A percentile compares a stretch with the other conserved stretches of the same genome.
These are phyloP conservation scores for Trametes pubescens DNA, from an alignment of 1,284 basidiomycete species.

Conservation along the genomic window DNA sequence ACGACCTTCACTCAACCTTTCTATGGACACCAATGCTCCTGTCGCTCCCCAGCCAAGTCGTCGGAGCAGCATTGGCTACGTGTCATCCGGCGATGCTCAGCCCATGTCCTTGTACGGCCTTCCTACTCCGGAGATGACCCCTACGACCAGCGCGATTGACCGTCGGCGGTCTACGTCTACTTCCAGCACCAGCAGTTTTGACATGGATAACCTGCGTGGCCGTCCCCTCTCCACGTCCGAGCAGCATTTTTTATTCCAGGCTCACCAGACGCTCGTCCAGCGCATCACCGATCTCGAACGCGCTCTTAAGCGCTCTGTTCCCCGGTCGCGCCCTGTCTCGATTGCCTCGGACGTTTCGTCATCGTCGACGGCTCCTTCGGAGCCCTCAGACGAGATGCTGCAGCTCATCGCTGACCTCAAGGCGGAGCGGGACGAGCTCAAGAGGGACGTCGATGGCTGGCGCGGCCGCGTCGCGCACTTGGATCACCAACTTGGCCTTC, in stretches of 20 bases:
- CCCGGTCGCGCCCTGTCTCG: conserved; percentile 62
- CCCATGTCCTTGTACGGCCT: conserved; percentile 54
- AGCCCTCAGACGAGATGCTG: conserved; percentile 74
- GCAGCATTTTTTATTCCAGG: conserved; percentile 84
- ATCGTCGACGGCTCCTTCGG: conserved; percentile 34
- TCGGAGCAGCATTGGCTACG: conserved; percentile 79
- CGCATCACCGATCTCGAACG: conserved; percentile 82
- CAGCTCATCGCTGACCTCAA: conserved; percentile 78
- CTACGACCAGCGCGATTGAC: conserved; percentile 53
- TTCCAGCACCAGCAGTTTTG: conserved; percentile 41
- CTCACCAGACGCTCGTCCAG: conserved; percentile 78
- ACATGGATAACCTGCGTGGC: conserved; percentile 38
- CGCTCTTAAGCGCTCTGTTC: conserved; percentile 54
- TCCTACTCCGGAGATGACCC: conserved; percentile 78
- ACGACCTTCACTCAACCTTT: conserved; percentile 42
- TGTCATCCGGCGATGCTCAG: conserved; percentile 53
- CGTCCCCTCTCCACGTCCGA: conserved; percentile 70
- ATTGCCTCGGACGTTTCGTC: conserved; percentile 57
- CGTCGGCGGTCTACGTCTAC: conserved; percentile 30
- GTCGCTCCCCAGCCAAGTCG: conserved; percentile 32
- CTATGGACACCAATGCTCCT: conserved; percentile 32
- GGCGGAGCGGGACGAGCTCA: conserved; percentile 80
- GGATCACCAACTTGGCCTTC: conserved; percentile 64
- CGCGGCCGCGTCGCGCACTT: conserved; percentile 71
- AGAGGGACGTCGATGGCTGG: conserved; percentile 80